Base-by-base conservation (phyloP, 148 eudicot species). In the Rhododendron ferrugineum region DNA sequence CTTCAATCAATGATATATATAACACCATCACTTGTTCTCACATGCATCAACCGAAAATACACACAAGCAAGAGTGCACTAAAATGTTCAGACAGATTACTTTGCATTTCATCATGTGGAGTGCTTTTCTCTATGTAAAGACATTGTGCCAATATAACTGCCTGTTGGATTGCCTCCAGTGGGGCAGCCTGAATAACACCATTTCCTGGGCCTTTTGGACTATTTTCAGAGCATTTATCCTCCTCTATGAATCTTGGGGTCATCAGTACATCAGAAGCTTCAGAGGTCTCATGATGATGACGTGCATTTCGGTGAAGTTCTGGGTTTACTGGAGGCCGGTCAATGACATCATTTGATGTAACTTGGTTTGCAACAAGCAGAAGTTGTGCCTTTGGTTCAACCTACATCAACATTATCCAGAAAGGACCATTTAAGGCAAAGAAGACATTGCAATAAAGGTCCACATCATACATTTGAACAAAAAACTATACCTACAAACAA, bases 301-400 rank as follows among this genome's bases (percentile, higher is more conserved):
- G 88, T 83, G 85, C 83, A 79, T 83, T 87, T 62, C n/a, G 85
- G 66, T 83, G 79, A 85, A 85, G 52, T 52, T 90, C 90, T 32
- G 78, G 74, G 81, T 79, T 72, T 36, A 75, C 44, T 47, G 84
- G 62, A 26, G 82, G 77, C 34, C 83, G 79, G 76, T 84, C 82
- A 85, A 83, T 36, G 30, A 49, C 62, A 85, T 83, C 84, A 49
- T 85, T 81, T 50, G 78, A 73, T 77, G 87, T 78, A 82, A 86
- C 81, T 86, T 84, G 85, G 78, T 88, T 86, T 58, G 92, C 83
- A 90, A 93, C 90, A 91, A 97, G 98, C 86, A 92, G 88, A 88
- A 89, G 92, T 89, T 92, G 98, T 64, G 98, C 98, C 86, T 90
- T 93, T 28, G 99, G 99, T 28, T 95, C 96, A 85, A 92, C 94